Conservation (phyloP, 129 eudicot genomes). For the Apium graveolens region DNA sequence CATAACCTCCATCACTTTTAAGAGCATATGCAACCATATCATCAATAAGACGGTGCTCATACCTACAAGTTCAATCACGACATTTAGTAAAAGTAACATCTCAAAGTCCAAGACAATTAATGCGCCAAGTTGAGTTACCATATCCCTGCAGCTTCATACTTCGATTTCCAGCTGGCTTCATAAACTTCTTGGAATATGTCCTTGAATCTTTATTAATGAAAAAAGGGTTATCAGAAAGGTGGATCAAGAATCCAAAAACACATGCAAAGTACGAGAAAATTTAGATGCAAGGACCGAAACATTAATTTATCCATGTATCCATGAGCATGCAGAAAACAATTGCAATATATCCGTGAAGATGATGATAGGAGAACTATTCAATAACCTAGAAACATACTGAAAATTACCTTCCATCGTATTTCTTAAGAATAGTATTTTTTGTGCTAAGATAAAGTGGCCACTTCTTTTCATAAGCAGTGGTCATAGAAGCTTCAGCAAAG, state of each 20-base stretch:
- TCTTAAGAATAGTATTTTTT: conserved; percentile 83
- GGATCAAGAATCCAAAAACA: background rate
- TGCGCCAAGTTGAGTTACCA: conserved; percentile 27
- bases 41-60: conserved; percentile 97
- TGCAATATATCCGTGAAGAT: background rate
- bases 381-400: conserved; percentile 1
- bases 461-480: conserved; percentile 63
- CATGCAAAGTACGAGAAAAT: background rate
- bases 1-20: conserved; percentile 97
- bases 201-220: conserved; percentile 57
- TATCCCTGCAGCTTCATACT: conserved; percentile 72
- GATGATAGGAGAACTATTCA: background rate
- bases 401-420: conserved; percentile 84
- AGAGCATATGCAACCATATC: conserved; percentile 99
- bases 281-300: background rate
- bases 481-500: conserved; percentile 95
- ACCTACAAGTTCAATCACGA: conserved; percentile 40
- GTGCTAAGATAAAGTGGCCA: conserved; percentile 99
- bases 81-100: background rate
- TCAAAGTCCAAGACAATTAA: background rate
- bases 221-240: background rate
- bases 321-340: background rate
- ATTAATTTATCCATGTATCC: background rate
- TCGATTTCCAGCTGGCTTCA: conserved; percentile 72
- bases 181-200: conserved; percentile 95